Conservation (phyloP, 352 stramenopile species). For the Globisporangium solare region DNA sequence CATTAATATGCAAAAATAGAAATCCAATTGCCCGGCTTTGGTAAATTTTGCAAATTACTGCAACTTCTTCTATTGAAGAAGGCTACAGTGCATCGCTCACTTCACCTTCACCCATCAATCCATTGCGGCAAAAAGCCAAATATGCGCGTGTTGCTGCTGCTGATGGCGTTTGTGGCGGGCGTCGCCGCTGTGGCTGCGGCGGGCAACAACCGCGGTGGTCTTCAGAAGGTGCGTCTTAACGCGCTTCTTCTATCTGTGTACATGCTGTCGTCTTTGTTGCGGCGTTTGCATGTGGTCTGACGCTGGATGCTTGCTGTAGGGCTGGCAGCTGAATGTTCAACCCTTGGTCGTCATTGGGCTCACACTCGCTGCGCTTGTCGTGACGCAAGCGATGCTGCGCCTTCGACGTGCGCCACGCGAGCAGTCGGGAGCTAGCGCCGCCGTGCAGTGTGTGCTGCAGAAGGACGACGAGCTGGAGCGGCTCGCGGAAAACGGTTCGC, state of each 20-base stretch:
- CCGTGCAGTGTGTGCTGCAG: constrained; percentile 26
- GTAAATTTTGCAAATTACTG: too few species aligned
- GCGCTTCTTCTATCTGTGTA: background rate
- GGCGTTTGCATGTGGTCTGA: background rate
- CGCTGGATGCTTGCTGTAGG: background rate
- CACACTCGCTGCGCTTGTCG: constrained; percentile 17
- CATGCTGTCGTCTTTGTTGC: too few species aligned
- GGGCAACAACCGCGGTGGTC: background rate
- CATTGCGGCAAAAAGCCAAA: background rate
- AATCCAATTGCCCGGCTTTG: too few species aligned
- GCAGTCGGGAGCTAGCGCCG: background rate
- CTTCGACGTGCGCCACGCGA: background rate
- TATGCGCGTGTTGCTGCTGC: background rate
- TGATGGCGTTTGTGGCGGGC: background rate
- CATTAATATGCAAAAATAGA: too few species aligned
- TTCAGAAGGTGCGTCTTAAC: too few species aligned
- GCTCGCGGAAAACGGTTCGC: constrained; percentile 15
- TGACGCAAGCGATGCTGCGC: constrained; percentile 10
- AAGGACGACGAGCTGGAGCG: constrained; percentile 24
- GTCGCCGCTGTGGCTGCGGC: background rate
- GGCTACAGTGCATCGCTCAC: too few species aligned
- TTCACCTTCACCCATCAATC: too few species aligned
- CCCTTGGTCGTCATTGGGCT: constrained; percentile 8
- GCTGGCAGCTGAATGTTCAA: background rate
- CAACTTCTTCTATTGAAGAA: too few species aligned